Base-by-base conservation (phyloP, 805 yeast species). In the Huiozyma sinensis region DNA sequence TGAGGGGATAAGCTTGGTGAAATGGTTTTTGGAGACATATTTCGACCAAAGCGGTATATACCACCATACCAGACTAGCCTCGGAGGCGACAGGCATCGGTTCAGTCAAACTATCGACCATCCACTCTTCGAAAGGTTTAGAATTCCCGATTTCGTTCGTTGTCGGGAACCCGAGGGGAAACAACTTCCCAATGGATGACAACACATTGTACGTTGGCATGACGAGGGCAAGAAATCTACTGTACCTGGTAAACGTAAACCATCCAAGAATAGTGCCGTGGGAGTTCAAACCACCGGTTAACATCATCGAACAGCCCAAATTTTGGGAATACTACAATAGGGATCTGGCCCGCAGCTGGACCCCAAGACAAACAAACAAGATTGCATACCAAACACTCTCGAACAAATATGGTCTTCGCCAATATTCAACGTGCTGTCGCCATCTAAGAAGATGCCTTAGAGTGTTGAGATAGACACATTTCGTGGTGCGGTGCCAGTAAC, bases 61-160 rank as follows among this genome's bases (percentile, higher is more conserved):
- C 7, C 51, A 51, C 35, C 44, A 49, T n/a, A 29, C 8, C 24
- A 7, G 28, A 37, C 39, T 7, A 29, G 27, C 13, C 5, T 31
- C 5, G 9, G 32, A 33, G 9, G 33, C 9, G 33, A 31, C 33
- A 11, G 11, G n/a, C n/a, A 8, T 31, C 9, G 11, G n/a, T 9
- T 31, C 68, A 12, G 63, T 82, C 6, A 77, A 76, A 41, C 50
- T 82, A 1, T 77, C 87, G 0, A 83, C 90, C 0, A 73, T 83
- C 1, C 90, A 83, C 58, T 69, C 84, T 0, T 77, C 89, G 1
- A 83, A 83, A 51, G 90, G 92, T 0, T 58, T 81, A 5, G 88
- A 83, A 48, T 81, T 77, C 51, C 87, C 88, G 0, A 67, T 81
- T 9, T 86, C 80, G 1, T 81, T 82, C 57, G 51, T 81, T 4